Percentiles rank a stretch among this genome's conserved stretches.
These are phyloP conservation scores for Cenchrus americanus DNA, from an alignment of 176 grass and related monocot species.

Conservation along the genomic window DNA sequence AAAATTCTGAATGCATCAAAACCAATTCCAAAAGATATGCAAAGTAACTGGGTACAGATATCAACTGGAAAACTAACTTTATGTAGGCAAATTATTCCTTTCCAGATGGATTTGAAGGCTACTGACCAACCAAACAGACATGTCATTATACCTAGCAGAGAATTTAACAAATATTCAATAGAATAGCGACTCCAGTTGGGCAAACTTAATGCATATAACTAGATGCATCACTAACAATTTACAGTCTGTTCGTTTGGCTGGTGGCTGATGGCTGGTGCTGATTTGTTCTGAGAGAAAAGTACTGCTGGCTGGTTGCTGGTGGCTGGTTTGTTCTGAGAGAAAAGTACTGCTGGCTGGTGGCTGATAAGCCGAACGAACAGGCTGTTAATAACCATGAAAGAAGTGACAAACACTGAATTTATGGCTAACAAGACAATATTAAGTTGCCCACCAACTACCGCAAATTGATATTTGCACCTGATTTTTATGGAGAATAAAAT, in stretches of 20 bases:
- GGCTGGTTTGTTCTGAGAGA: too few relatives aligned
- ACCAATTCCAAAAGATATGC: not conserved
- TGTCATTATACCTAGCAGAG: not conserved
- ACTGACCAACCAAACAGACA: not conserved
- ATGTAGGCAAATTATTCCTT: not conserved
- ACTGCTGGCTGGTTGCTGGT: too few relatives aligned
- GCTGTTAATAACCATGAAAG: not conserved
- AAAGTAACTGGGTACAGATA: not conserved
- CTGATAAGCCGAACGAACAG: too few relatives aligned
- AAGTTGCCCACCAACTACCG: not conserved
- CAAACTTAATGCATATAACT: not conserved
- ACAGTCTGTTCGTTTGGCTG: too few relatives aligned
- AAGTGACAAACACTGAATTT: not conserved
- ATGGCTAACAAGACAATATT: not conserved
- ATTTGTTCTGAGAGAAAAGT: too few relatives aligned
- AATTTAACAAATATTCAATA: not conserved
- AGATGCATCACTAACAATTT: not conserved
- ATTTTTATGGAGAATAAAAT: not conserved
- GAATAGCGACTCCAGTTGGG: too few relatives aligned
- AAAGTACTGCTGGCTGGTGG: too few relatives aligned
- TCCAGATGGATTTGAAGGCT: not conserved
- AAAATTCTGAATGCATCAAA: not conserved
- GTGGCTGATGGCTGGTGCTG: too few relatives aligned
- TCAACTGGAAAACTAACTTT: not conserved
- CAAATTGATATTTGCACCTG: not conserved